Evolutionary conservation across 108 stramenopile genomes (phyloP), one percentile per base, ranked within the genome.

Genomic region (Nitzschia putrida): DNA sequence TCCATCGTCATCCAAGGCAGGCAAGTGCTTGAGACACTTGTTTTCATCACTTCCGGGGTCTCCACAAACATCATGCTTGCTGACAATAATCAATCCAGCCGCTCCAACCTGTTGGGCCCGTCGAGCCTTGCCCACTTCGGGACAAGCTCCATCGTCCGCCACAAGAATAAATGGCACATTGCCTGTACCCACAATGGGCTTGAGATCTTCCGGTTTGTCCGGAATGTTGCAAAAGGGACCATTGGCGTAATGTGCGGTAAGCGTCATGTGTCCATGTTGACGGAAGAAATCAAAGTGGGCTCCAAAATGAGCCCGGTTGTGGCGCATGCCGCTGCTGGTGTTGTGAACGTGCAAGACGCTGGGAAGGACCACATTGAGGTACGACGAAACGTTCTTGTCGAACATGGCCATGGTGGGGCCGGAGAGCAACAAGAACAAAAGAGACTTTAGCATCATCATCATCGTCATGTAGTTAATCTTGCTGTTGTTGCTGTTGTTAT

Each of bases 1-100:
- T 42, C 96, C 96, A 69, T 97, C 95, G 68, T 95, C 95, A 8
- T 92, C 89, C 94, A 97, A 90, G 85, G 64, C 86, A 88, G n/a
- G 76, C 61, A 20, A 60, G 57, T 57, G 68, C 67, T 66, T 79
- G 80, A 52, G 21, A 18, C 53, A 50, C 14, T 68, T 38, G 38
- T 40, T 47, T 50, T 69, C 65, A 39, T 52, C 23, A 16, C 65
- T 69, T 55, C 22, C 81, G 59, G 40, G 10, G 24, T 76, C 82
- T 12, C 61, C 53, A 55, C 95, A 96, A 22, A 94, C 60, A 76
- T 93, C 94, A 25, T 71, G 73, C 60, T 82, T 82, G 76, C 93
- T 91, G 43, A 89, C 96, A 74, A 97, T 93, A 47, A 97, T 74
- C 14, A 95, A 85, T n/a, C 88, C 96, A 20, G 95, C 79, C 9